Evolutionary conservation across 1,284 basidiomycete species (phyloP).

Genomic region (Mrakiaceae sp.): DNA sequence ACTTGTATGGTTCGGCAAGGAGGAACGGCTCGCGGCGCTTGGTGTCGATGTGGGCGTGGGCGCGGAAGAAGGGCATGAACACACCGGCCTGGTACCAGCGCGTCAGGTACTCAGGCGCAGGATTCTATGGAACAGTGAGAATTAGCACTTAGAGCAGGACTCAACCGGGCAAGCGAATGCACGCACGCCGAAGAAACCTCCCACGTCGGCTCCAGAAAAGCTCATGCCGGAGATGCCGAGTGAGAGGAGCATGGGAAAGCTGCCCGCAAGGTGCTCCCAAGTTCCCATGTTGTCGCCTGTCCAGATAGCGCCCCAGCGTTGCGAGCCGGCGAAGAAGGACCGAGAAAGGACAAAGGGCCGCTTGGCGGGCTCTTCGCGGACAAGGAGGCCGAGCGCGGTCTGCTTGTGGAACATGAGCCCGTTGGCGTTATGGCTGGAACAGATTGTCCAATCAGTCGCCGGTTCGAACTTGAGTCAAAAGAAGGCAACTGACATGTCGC

Average conservation of each 20-base stretch:
- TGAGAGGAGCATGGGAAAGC: conserved; percentile 85
- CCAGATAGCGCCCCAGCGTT: conserved; percentile 95
- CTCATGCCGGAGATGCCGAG: conserved; percentile 88
- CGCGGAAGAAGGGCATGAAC: conserved; percentile 95
- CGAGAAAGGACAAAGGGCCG: conserved; percentile 93
- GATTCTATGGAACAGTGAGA: conserved; percentile 43
- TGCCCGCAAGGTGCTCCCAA: conserved; percentile 93
- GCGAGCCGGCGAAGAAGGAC: conserved; percentile 89
- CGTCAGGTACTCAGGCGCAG: conserved; percentile 82
- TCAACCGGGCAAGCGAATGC: not conserved
- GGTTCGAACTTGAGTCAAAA: not conserved
- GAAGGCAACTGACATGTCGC: conserved; percentile 49
- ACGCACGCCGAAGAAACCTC: conserved; percentile 78
- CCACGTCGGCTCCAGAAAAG: conserved; percentile 90
- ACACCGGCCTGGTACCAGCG: conserved; percentile 95
- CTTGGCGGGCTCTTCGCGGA: conserved; percentile 59
- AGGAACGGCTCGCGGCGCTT: conserved; percentile 95
- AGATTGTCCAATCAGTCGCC: not conserved
- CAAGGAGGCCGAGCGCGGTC: conserved; percentile 69
- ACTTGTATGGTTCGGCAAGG: conserved; percentile 75
- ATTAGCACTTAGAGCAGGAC: not conserved
- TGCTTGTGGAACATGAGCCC: conserved; percentile 53
- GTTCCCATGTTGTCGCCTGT: conserved; percentile 96
- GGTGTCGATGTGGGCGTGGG: conserved; percentile 96
- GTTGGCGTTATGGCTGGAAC: conserved; percentile 33